Evolutionary conservation across 2,329 filamentous ascomycete genomes (phyloP).

Genomic region (Colletotrichum eleusines): DNA sequence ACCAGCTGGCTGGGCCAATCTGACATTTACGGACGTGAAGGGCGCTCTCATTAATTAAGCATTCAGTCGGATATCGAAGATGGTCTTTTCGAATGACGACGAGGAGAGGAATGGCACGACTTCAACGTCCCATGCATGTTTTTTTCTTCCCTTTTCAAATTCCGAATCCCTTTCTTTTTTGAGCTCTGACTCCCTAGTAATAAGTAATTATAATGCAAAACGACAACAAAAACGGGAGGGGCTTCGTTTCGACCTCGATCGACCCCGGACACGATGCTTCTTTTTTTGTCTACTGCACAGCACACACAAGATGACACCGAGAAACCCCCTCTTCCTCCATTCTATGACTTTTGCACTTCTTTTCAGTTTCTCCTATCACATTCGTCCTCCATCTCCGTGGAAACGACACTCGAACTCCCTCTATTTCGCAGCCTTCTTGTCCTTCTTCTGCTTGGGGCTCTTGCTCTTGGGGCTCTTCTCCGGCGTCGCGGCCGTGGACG

Average conservation of each 20-base stretch:
- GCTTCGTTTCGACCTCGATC: conserved; percentile 12
- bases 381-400: background rate
- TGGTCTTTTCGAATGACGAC: background rate
- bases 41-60: background rate
- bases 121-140: conserved; percentile 2
- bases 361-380: background rate
- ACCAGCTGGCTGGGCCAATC: conserved; percentile 11
- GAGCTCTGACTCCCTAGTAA: conserved; percentile 40
- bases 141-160: conserved; percentile 1
- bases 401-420: background rate
- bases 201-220: conserved; percentile 41
- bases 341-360: background rate
- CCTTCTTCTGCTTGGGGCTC: conserved; percentile 40
- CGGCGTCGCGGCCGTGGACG: conserved; percentile 4
- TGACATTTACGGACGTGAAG: conserved; percentile 14
- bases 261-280: conserved; percentile 28
- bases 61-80: background rate
- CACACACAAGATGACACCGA: conserved; percentile 30
- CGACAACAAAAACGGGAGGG: background rate
- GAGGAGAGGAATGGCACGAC: background rate
- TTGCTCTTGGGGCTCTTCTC: conserved; percentile 41
- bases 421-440: conserved; percentile 40
- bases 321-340: background rate
- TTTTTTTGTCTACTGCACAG: conserved; percentile 19
- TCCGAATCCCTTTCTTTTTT: conserved; percentile 25